These are phyloP conservation scores for Plenodomus lindquistii DNA, from an alignment of 2,329 filamentous ascomycete genomes.

Conservation along the genomic window DNA sequence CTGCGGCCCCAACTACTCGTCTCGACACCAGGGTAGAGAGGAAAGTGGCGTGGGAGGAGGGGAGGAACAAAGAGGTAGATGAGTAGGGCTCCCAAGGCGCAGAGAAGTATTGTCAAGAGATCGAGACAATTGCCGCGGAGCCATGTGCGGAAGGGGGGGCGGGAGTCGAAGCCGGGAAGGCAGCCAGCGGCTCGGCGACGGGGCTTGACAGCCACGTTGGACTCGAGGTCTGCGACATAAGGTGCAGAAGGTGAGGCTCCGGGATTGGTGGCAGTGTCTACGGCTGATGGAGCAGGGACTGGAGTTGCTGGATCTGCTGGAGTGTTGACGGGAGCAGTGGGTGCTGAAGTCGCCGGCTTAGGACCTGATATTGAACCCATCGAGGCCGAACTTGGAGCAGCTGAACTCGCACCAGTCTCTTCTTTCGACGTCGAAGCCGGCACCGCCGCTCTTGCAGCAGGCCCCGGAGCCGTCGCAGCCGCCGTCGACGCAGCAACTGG, in stretches of 20 bases:
- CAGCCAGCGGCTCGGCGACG: no score
- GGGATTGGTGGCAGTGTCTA: neutral
- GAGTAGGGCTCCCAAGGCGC: slow-evolving; percentile 59
- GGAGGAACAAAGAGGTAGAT: slow-evolving; percentile 49
- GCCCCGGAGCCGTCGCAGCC: no score
- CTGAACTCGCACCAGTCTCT: no score
- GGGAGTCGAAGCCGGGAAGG: slow-evolving; percentile 14
- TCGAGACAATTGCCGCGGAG: slow-evolving; percentile 55
- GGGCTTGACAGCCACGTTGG: neutral
- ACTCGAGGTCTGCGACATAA: neutral
- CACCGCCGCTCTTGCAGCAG: no score
- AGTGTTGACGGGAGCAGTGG: no score
- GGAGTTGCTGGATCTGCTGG: neutral
- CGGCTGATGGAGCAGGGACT: neutral
- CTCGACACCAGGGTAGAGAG: slow-evolving; percentile 17
- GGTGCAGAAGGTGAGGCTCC: neutral
- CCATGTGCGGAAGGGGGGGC: slow-evolving; percentile 15
- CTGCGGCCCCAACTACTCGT: slow-evolving; percentile 47
- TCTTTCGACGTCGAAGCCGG: no score
- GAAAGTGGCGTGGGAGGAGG: slow-evolving; percentile 65
- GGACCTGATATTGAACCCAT: no score
- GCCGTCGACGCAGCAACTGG: no score
- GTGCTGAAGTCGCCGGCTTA: no score
- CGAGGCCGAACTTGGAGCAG: no score
- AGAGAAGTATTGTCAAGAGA: slow-evolving; percentile 63